Percentiles rank a stretch among this genome's conserved stretches.
Conservation (phyloP, 305 asterid genomes). For the Rubia tinctorum region DNA sequence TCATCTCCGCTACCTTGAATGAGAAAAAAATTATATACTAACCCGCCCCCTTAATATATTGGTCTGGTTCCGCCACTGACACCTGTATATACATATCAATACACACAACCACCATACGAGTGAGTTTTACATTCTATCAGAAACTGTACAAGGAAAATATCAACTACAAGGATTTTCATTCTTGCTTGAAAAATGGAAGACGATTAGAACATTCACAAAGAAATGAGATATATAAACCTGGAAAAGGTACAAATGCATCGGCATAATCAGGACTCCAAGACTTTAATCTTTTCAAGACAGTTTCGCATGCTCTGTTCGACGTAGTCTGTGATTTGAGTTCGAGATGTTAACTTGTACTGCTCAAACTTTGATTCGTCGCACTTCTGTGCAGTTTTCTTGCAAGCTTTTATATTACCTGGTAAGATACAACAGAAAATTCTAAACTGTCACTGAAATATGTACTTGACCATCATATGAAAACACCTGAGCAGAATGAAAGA, state of each 20-base stretch:
- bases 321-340: slow-evolving; percentile 40
- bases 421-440: slow-evolving; percentile 8
- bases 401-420: slow-evolving; percentile 72
- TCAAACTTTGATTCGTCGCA: slow-evolving; percentile 71
- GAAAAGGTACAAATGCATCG: neutral
- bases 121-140: too few species aligned
- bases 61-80: too few species aligned
- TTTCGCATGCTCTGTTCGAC: slow-evolving; percentile 58
- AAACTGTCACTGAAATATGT: neutral
- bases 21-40: too few species aligned
- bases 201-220: neutral
- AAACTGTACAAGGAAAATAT: neutral
- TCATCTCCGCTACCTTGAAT: too few species aligned
- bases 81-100: too few species aligned
- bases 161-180: neutral
- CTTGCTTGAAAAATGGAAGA: neutral
- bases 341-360: slow-evolving; percentile 55
- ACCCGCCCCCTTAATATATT: too few species aligned
- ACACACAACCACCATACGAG: too few species aligned
- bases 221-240: neutral
- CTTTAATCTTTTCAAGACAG: slow-evolving; percentile 65
- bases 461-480: neutral
- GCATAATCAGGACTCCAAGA: slow-evolving; percentile 42
- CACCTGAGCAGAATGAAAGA: neutral
- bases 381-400: slow-evolving; percentile 75